phyloP scores from a whole-genome alignment of 257 asterid genomes.

The Verbena officinalis region DNA sequence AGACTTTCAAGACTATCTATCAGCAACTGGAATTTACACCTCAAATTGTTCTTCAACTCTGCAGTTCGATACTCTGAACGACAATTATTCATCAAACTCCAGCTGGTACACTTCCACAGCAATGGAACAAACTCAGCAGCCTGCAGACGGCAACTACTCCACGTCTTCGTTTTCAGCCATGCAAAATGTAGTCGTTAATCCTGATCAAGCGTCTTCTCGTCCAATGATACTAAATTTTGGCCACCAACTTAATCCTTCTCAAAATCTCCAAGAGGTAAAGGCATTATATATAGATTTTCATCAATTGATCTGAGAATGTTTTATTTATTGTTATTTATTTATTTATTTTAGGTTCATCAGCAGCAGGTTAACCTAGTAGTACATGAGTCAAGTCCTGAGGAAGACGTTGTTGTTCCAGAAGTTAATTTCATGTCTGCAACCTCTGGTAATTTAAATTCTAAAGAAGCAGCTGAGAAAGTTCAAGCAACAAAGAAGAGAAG shows the following conservation, averaged over 20 bases:
- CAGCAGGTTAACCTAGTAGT: neutral
- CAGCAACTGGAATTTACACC: neutral
- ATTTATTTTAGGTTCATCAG: neutral
- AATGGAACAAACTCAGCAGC: neutral
- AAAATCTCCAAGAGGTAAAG: slow-evolving; percentile 18
- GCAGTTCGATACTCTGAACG: neutral
- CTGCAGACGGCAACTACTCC: neutral
- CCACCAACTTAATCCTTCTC: neutral
- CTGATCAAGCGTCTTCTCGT: slow-evolving; percentile 12
- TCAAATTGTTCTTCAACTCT: slow-evolving; percentile 5
- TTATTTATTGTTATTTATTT: no score
- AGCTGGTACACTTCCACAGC: neutral
- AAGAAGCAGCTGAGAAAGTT: slow-evolving; percentile 2
- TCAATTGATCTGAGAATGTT: no score
- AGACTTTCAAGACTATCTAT: neutral
- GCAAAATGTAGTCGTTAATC: neutral
- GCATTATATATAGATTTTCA: no score
- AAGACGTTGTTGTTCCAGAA: slow-evolving; percentile 19
- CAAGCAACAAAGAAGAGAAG: slow-evolving; percentile 22
- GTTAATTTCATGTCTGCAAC: slow-evolving; percentile 1
- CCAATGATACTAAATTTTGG: slow-evolving; percentile 19
- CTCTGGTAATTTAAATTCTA: neutral
- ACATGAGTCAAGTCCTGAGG: neutral
- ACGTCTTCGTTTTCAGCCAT: neutral
- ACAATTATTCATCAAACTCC: neutral